Evolutionary conservation across 2,329 filamentous ascomycete species (phyloP), one percentile per base, ranked within the genome.

Genomic region (Aspergillus unguis): DNA sequence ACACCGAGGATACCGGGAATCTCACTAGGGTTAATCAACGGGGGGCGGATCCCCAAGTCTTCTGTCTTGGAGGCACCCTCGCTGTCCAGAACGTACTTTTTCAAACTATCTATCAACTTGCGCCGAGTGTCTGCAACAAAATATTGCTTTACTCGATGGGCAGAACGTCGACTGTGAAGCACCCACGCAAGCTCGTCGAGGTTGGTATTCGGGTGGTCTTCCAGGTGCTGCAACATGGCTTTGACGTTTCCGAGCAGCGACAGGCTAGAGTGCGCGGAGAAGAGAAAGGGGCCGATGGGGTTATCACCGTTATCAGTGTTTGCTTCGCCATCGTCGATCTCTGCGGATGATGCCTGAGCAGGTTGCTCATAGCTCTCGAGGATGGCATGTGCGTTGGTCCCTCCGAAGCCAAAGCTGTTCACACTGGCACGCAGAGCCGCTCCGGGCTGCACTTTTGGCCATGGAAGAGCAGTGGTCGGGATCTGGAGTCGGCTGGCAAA

Each of bases 311-410:
- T 11, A 11, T 36, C n/a, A 5, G 10, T 36, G 9, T 36, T 36
- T 5, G 33, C n/a, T n/a, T 11, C n/a, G 33, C 5, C 33, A n/a
- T 11, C n/a, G 10, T 5, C 9, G 33, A 11, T 2, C 9, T 4
- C n/a, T 36, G n/a, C n/a, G 33, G 33, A 11, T 4, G 5, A n/a
- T 8, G 33, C 4, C 10, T 6, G 5, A n/a, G 10, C n/a, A 36
- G 9, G 33, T n/a, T 10, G 10, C 6, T n/a, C 29, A 23, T 44
- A 58, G 3, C 37, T 36, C 36, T 57, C 57, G 2, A 58, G n/a
- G 25, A 59, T 58, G 6, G 31, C 42, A 25, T 59, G 55, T 17
- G 50, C 55, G 25, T 59, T 59, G 3, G 55, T 50, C 23, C 56
- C 56, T 5, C 54, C 56, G 28, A 56, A 56, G 3, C 48, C 48